Conservation (phyloP, 805 yeast species). For the Cyberlindnera euphorbiae region DNA sequence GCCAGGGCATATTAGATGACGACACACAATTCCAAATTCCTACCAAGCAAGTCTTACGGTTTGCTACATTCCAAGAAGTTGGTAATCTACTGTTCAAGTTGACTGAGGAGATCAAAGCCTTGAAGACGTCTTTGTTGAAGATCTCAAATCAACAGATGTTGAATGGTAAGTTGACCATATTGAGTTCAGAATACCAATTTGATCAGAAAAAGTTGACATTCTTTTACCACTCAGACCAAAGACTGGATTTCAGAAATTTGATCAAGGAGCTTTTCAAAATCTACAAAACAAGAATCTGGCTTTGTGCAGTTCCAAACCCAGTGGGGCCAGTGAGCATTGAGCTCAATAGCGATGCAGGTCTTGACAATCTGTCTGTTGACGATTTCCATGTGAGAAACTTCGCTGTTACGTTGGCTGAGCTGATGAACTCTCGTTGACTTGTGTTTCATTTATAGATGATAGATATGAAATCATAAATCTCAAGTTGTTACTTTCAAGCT, state of each 20-base stretch:
- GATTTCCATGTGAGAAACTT: conserved; percentile 27
- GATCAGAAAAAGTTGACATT: conserved; percentile 74
- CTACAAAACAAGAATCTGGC: conserved; percentile 78
- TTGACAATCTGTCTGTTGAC: conserved; percentile 17
- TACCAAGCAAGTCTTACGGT: conserved; percentile 70
- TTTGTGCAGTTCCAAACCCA: conserved; percentile 49
- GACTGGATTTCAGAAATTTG: conserved; percentile 70
- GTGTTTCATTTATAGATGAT: not conserved
- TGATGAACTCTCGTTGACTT: conserved; percentile 3
- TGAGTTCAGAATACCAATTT: conserved; percentile 78
- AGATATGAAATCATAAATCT: not conserved
- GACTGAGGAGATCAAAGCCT: conserved; percentile 68
- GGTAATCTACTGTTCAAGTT: conserved; percentile 57
- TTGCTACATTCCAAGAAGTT: conserved; percentile 70
- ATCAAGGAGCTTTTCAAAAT: conserved; percentile 70
- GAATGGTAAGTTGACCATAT: conserved; percentile 31
- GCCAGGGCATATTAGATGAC: conserved; percentile 30
- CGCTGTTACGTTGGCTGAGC: conserved; percentile 6
- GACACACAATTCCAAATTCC: conserved; percentile 57
- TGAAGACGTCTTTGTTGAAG: conserved; percentile 56
- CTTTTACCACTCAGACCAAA: conserved; percentile 57
- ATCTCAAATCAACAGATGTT: conserved; percentile 31
- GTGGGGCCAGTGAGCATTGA: conserved; percentile 2
- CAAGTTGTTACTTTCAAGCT: not conserved
- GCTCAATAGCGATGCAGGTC: conserved; percentile 8